Evolutionary conservation across 805 yeast genomes (phyloP), one percentile per base, ranked within the genome.

Genomic region (Yarrowia porcina): DNA sequence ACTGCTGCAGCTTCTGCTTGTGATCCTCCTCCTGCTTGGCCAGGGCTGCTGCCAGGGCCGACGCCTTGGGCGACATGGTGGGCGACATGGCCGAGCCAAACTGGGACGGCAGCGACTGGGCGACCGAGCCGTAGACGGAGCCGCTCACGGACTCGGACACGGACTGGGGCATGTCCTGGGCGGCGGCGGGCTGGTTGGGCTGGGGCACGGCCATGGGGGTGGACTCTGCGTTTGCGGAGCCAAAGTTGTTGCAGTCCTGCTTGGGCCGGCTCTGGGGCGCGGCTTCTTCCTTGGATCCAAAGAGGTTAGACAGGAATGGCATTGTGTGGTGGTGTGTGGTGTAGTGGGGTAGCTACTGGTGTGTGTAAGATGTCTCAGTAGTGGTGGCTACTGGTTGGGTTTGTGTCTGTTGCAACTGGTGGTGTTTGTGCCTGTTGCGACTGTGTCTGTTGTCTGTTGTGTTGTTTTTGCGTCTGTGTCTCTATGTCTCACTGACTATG

Each of bases 1-100:
- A 56, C 38, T 56, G 61, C 49, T 39, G 61, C 36, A 56, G 49
- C 49, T 56, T 56, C 39, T 56, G 61, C 13, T 56, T 56, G 39
- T 56, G 61, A 23, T 56, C 61, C 17, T 56, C 61, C 61, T 56
- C 61, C 42, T 56, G 61, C 39, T 41, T 39, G 39, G 61, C 61
- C 15, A 56, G 49, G 7, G 61, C 61, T 1, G 61, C 61, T 0
- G 61, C 61, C 21, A 56, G 61, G 4, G 61, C 61, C 12, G 61
- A 56, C 28, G 61, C 61, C 49, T 41, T 56, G 39, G 61, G 61
- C 20, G 61, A 56, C 61, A 56, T 56, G 33, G 60, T 52, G 27
- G 61, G 61, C 36, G 61, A 39, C 61, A 56, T 56, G 27, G 61
- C 38, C 21, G 47, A 56, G 61, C 49, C 47, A 21, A 56, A 56